A percentile compares a stretch with the other conserved stretches of the same genome.
phyloP scores from a whole-genome alignment of 306 rosid species.

The Ziziphus jujuba region DNA sequence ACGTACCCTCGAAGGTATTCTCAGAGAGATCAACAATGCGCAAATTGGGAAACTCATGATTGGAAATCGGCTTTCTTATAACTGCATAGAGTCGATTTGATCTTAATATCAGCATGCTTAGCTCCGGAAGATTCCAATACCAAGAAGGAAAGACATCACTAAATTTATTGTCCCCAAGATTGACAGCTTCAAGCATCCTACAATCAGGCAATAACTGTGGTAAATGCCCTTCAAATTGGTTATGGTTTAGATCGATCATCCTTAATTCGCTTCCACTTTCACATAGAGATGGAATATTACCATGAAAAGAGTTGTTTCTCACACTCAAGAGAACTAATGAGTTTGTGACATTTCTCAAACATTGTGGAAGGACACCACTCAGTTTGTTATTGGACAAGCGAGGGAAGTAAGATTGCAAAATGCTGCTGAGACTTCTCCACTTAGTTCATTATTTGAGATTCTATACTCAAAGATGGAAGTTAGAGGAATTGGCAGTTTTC shows the following conservation, averaged over 20 bases:
- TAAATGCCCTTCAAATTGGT: background rate
- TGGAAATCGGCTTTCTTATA: background rate
- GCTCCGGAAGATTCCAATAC: background rate
- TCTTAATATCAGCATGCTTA: background rate
- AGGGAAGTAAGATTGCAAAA: background rate
- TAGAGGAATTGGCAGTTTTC: no score
- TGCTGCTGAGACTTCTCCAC: background rate
- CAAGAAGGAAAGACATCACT: slow-evolving; percentile 8
- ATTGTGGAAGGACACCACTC: background rate
- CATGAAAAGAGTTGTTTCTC: background rate
- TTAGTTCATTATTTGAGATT: no score
- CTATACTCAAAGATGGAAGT: no score
- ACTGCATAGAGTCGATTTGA: background rate
- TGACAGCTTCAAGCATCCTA: background rate
- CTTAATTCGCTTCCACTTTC: background rate
- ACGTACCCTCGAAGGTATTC: background rate
- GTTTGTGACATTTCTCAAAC: background rate
- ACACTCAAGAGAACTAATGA: background rate
- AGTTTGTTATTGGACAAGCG: background rate
- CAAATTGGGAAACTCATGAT: background rate
- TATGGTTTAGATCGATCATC: background rate
- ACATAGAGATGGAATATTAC: background rate
- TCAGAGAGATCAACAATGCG: background rate
- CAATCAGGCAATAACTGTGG: background rate
- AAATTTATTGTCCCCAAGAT: background rate